Evolutionary conservation across 2,329 filamentous ascomycete species (phyloP), one percentile per base, ranked within the genome.

Genomic region (Trichocomaceae sp.): DNA sequence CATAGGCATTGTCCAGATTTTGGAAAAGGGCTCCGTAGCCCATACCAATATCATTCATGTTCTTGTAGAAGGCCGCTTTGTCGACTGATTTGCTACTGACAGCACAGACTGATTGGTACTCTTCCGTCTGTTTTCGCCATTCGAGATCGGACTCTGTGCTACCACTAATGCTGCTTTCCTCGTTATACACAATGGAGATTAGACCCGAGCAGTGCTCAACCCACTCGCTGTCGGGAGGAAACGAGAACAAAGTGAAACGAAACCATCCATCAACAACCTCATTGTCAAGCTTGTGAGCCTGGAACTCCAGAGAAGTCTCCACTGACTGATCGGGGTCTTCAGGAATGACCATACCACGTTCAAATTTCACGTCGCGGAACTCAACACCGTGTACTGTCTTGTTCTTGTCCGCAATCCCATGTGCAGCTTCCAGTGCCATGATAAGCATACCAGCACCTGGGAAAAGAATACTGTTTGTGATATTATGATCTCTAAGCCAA

Each of bases 401-500:
- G 6, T 35, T 35, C 31, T 35, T 35, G 13, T 35, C 31, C 13
- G 53, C 47, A 33, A 66, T 56, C 45, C 66, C 65, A 26, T 59
- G 58, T 2, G 60, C 60, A 2, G 64, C 63, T 56, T 68, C 65
- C 19, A 66, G 61, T 1, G 60, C 65, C 65, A 67, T 67, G 4
- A 62, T 57, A 19, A 68, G 46, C 52, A 61, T 67, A 2, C 64
- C 65, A 15, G 62, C 63, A 19, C 60, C 63, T 2, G 66, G 65
- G 47, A 64, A 67, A 9, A 68, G 54, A 51, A 57, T 56, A 22
- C 20, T 50, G 13, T 23, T 37, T 12, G 19, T 20, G 2, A 48
- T 63, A 55, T 62, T 52, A 57, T 69, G 64, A n/a, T 69, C 62
- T 22, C 50, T 60, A 2, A 69, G 39, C 68, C 68, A 69, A 17